Evolutionary conservation across 1,284 basidiomycete genomes (phyloP).

Genomic region (Tremellales sp.): DNA sequence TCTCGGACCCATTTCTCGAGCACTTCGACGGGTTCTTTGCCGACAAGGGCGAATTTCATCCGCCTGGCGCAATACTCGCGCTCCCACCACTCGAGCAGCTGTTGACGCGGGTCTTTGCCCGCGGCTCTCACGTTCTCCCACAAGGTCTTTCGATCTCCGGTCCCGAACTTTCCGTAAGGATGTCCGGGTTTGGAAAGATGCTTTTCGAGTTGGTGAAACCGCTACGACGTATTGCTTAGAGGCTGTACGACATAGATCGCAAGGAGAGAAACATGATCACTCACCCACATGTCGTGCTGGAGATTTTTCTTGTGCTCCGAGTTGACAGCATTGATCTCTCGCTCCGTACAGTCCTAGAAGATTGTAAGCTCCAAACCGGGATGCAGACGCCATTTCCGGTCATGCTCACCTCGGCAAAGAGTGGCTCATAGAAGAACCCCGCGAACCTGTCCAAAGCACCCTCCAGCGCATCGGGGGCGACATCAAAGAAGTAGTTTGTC

Average conservation of each 20-base stretch:
- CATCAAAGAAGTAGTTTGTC: constrained; percentile 81
- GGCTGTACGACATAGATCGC: not conserved
- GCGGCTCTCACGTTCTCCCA: constrained; percentile 56
- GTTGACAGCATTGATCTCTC: constrained; percentile 95
- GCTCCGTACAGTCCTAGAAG: constrained; percentile 69
- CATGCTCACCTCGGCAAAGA: constrained; percentile 61
- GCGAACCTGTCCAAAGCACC: constrained; percentile 88
- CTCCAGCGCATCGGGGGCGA: constrained; percentile 76
- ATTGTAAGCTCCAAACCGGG: not conserved
- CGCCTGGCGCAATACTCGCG: constrained; percentile 89
- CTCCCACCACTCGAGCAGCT: constrained; percentile 93
- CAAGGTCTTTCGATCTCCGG: constrained; percentile 81
- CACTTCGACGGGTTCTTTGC: constrained; percentile 62
- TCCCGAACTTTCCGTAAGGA: constrained; percentile 87
- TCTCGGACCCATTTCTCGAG: constrained; percentile 45
- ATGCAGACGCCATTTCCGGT: not conserved
- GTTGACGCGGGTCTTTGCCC: constrained; percentile 82
- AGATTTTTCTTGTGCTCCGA: constrained; percentile 99
- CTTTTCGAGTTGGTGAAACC: constrained; percentile 96
- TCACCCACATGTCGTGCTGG: constrained; percentile 81
- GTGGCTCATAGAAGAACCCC: constrained; percentile 88
- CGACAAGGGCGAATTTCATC: constrained; percentile 88
- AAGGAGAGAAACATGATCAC: constrained; percentile 6
- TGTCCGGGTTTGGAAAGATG: constrained; percentile 75
- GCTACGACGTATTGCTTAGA: constrained; percentile 63